A percentile compares a stretch with the other conserved stretches of the same genome.
Conservation (phyloP, 768 basidiomycete species). For the Clitopilus passeckerianus region DNA sequence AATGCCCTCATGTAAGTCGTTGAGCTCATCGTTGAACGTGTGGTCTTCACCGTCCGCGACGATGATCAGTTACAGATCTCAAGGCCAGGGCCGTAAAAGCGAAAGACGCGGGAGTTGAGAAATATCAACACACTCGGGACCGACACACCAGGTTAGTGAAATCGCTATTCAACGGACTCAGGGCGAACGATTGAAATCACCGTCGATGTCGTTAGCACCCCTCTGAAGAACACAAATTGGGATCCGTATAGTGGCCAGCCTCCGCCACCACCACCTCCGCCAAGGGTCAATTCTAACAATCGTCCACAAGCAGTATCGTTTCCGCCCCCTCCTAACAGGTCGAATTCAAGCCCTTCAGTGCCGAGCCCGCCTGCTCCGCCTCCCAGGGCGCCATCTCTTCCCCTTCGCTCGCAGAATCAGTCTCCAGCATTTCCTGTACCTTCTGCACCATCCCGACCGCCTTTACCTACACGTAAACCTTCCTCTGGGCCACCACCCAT, state of each 20-base stretch:
- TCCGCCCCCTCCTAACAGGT: slow-evolving; percentile 17
- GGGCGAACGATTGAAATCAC: background rate
- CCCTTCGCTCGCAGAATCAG: slow-evolving; percentile 6
- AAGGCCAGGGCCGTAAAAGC: slow-evolving; percentile 60
- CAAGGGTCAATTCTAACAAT: slow-evolving; percentile 25
- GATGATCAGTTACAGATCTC: slow-evolving; percentile 51
- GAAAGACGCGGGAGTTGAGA: slow-evolving; percentile 51
- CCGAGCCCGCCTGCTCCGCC: slow-evolving; percentile 9
- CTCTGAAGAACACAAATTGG: slow-evolving; percentile 62
- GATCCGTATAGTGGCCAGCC: slow-evolving; percentile 53
- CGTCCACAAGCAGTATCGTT: slow-evolving; percentile 20
- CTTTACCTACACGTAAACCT: slow-evolving; percentile 1
- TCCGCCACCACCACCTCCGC: slow-evolving; percentile 45
- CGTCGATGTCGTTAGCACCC: slow-evolving; percentile 23
- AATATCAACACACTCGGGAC: slow-evolving; percentile 51
- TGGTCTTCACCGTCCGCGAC: slow-evolving; percentile 5
- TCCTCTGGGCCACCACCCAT: slow-evolving; percentile 25
- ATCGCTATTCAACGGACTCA: slow-evolving; percentile 14
- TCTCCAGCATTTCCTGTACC: slow-evolving; percentile 6
- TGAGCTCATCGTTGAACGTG: slow-evolving; percentile 1
- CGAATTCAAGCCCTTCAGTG: slow-evolving; percentile 3
- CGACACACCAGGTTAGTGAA: slow-evolving; percentile 40
- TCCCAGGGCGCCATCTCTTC: slow-evolving; percentile 8
- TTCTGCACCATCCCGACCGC: slow-evolving; percentile 8
- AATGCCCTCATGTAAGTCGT: slow-evolving; percentile 27